A percentile compares a stretch with the other conserved stretches of the same genome.
phyloP scores from a whole-genome alignment of 441 rosid species.

The Arabidopsis lyrata region DNA sequence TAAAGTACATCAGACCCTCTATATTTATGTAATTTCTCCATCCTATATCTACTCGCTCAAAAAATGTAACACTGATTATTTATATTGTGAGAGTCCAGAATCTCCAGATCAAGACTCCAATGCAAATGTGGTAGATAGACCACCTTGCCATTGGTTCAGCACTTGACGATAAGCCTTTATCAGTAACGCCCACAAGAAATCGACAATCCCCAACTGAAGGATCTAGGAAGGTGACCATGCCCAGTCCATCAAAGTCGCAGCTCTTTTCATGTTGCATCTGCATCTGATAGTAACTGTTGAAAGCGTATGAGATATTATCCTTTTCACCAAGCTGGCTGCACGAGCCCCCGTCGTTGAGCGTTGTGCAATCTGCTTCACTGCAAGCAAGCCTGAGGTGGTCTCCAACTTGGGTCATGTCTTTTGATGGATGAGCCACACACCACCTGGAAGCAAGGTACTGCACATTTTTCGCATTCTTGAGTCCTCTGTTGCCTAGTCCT shows the following conservation, averaged over 20 bases:
- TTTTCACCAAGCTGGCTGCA: slow-evolving; percentile 85
- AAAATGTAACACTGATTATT: slow-evolving; percentile 48
- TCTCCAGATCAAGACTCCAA: slow-evolving; percentile 45
- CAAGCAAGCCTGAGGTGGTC: slow-evolving; percentile 86
- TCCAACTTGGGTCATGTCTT: slow-evolving; percentile 67
- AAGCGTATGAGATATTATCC: slow-evolving; percentile 88
- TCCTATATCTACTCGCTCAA: slow-evolving; percentile 39
- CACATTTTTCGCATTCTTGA: slow-evolving; percentile 76
- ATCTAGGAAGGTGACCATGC: slow-evolving; percentile 82
- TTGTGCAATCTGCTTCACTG: slow-evolving; percentile 86
- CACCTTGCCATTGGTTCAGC: slow-evolving; percentile 40
- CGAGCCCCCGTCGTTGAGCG: slow-evolving; percentile 85
- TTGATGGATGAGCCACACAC: slow-evolving; percentile 86
- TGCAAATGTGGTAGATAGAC: slow-evolving; percentile 46
- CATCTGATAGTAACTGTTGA: slow-evolving; percentile 93
- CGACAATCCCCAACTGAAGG: slow-evolving; percentile 89
- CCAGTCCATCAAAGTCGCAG: slow-evolving; percentile 87
- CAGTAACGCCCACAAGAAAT: slow-evolving; percentile 91
- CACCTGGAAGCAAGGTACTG: slow-evolving; percentile 88
- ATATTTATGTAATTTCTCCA: slow-evolving; percentile 24
- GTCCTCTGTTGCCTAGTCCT: slow-evolving; percentile 68
- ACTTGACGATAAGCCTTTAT: slow-evolving; percentile 49
- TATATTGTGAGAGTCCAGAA: slow-evolving; percentile 49
- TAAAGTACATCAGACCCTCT: slow-evolving; percentile 12
- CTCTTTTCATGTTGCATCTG: slow-evolving; percentile 79